Evolutionary conservation across 352 stramenopile species (phyloP).

Genomic region (Phytophthora aleatoria): DNA sequence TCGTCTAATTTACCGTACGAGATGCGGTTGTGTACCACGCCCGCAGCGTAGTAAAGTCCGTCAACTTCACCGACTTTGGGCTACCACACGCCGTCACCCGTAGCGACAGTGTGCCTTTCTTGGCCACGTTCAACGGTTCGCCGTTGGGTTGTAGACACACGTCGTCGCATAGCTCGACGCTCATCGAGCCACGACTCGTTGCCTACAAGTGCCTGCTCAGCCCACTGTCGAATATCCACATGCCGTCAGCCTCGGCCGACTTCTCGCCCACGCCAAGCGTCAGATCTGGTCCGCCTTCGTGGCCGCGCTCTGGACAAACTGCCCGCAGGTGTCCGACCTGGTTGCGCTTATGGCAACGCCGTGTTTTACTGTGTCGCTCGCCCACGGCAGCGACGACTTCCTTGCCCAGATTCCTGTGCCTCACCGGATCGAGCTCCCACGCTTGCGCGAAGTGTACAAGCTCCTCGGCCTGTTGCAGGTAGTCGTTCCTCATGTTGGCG

Average conservation of each 20-base stretch:
- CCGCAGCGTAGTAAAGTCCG: not conserved
- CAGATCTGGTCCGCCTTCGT: not conserved
- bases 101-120: not conserved
- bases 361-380: not conserved
- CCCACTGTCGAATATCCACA: constrained; percentile 1
- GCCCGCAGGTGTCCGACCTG: constrained; percentile 1
- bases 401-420: not conserved
- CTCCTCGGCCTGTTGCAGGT: not conserved
- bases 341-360: not conserved
- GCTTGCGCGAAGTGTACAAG: not conserved
- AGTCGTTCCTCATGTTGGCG: not conserved
- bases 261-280: not conserved
- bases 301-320: not conserved
- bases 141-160: not conserved
- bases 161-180: not conserved
- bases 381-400: not conserved
- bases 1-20: not conserved
- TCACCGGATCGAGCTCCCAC: too few relatives aligned
- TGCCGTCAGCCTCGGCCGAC: not conserved
- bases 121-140: not conserved
- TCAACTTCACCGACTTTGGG: not conserved
- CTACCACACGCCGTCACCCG: not conserved
- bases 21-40: not conserved
- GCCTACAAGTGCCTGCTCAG: not conserved
- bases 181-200: not conserved